Base-by-base conservation (phyloP, 2,329 filamentous ascomycete genomes). In the Myrmaecium sp. region DNA sequence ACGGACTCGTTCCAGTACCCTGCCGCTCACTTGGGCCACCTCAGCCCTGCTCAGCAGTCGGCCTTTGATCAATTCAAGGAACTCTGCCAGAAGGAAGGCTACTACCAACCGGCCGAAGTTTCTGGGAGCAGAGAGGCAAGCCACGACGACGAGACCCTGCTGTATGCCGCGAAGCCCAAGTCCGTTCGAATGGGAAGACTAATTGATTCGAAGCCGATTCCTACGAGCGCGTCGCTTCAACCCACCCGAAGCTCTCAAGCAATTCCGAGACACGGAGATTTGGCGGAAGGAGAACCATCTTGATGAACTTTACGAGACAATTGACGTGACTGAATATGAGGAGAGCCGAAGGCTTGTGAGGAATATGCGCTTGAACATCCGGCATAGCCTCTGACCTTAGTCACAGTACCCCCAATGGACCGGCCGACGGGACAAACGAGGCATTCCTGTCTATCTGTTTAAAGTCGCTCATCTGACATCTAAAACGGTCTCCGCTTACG, bases 371-470 rank as follows among this genome's bases (percentile, higher is more conserved):
- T 20, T 20, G 18, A 11, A 23, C 28, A 27, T 14, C 29, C 23
- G 19, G 30, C 18, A 33, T 24, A 29, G 12, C 15, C 15, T 18
- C 33, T 44, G 29, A 45, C 36, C 29, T 28, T 32, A 33, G 38
- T 37, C 28, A 30, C 42, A 84, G 77, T 93, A 93, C 46, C 83
- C 84, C 14, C 82, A 93, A 69, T 94, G 83, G 79, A 91, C 81
- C 12, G 86, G 86, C 29, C 77, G 83, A 37, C 71, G 84, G 39
- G 86, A 94, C 55, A 77, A 72, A 40, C 77, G 83, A 39, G 86
- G 86, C 38, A 93, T 93, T 35, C 86, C 86, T 5, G 66, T 94
- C 39, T 94, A 89, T 53, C 69, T 94, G 33, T 94, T 79, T 54
- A 80, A 91, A 54, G 81, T 94, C 49, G 69, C 69, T 33, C 70